Evolutionary conservation across 176 grass and related monocot species (phyloP).

Genomic region (Pontederia crassipes): DNA sequence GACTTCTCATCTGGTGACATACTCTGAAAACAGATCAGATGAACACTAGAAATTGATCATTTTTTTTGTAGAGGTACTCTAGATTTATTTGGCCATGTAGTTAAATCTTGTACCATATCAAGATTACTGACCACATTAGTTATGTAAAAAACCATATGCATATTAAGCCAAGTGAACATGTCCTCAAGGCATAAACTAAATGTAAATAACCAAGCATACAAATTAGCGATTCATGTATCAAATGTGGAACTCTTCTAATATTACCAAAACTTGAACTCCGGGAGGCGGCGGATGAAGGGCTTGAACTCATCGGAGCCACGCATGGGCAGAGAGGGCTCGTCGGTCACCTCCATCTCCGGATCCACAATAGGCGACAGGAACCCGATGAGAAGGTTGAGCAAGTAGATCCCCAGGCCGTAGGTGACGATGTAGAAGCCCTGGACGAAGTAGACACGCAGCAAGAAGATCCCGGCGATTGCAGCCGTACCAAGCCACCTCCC

Average conservation of each 20-base stretch:
- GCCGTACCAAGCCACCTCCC: conserved; percentile 64
- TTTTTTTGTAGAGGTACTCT: no score
- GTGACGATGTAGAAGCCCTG: conserved; percentile 83
- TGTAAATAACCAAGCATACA: background rate
- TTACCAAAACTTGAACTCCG: conserved; percentile 94
- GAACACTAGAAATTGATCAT: no score
- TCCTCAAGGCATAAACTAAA: background rate
- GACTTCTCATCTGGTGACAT: no score
- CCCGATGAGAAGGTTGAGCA: conserved; percentile 80
- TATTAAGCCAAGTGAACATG: background rate
- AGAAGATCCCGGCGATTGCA: conserved; percentile 42
- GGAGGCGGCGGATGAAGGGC: conserved; percentile 78
- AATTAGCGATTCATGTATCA: background rate
- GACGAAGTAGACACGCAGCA: conserved; percentile 48
- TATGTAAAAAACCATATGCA: background rate
- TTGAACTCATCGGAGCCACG: conserved; percentile 85
- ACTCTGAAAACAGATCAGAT: no score
- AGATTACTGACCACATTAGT: background rate
- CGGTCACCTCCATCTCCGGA: conserved; percentile 49
- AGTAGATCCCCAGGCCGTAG: conserved; percentile 87
- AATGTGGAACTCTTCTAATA: background rate
- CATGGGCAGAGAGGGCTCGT: conserved; percentile 51
- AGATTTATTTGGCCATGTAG: no score
- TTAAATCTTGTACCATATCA: background rate
- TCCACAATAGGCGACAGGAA: conserved; percentile 88